A percentile compares a stretch with the other conserved stretches of the same genome.
Conservation (phyloP, 305 asterid species). For the Solanum aculeatissimum region DNA sequence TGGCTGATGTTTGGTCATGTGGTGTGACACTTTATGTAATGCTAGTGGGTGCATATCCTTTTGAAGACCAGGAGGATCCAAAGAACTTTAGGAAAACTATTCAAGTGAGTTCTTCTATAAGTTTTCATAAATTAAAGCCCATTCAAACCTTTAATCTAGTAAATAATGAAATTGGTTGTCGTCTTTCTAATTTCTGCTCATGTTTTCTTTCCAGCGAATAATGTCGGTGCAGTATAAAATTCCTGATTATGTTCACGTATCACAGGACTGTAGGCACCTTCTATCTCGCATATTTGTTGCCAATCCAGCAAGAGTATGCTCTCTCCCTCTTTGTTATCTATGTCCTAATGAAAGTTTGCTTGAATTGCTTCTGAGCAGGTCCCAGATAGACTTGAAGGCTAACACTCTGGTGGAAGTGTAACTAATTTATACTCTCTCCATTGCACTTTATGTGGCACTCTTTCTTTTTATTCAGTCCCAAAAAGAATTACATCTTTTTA, state of each 20-base stretch:
- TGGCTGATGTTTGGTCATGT: constrained; percentile 99
- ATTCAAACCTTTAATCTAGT: too few species aligned
- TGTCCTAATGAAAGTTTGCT: neutral
- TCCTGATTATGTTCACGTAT: constrained; percentile 86
- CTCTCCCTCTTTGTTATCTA: neutral
- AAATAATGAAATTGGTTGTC: too few species aligned
- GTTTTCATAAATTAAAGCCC: neutral
- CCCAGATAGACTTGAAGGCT: neutral
- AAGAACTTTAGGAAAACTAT: constrained; percentile 94
- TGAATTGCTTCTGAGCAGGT: neutral
- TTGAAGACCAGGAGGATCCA: constrained; percentile 93
- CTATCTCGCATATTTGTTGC: constrained; percentile 94
- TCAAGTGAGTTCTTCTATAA: constrained; percentile 33
- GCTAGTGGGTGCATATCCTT: constrained; percentile 98
- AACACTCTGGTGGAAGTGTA: neutral
- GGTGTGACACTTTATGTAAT: constrained; percentile 96
- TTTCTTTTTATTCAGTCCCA: too few species aligned
- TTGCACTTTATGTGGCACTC: too few species aligned
- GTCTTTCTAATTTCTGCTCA: neutral
- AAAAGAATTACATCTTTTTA: too few species aligned
- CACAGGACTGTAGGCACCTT: constrained; percentile 36
- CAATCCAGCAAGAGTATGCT: constrained; percentile 51
- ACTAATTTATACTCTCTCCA: too few species aligned
- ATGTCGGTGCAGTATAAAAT: constrained; percentile 91
- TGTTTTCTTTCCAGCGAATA: constrained; percentile 52